phyloP scores from a whole-genome alignment of 192 early-diverging fungal genomes.

The Ramicandelaber brevisporus region DNA sequence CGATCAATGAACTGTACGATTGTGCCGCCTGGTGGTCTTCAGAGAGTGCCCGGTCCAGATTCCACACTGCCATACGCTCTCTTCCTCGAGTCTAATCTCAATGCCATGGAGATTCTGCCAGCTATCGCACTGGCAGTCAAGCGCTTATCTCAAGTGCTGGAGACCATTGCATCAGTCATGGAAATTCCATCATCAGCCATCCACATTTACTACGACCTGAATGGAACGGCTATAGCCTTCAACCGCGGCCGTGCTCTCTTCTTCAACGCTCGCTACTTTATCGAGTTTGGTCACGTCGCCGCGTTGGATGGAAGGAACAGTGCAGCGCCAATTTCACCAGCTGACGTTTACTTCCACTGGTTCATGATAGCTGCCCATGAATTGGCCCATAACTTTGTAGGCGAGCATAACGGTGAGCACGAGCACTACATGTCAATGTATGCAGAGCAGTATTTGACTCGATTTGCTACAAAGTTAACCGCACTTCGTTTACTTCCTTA shows the following conservation, averaged over 20 bases:
- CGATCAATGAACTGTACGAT: too few relatives aligned
- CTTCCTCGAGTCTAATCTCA: too few relatives aligned
- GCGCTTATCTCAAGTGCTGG: too few relatives aligned
- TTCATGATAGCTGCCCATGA: slow-evolving; percentile 67
- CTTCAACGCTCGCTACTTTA: slow-evolving; percentile 60
- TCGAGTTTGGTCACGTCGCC: slow-evolving; percentile 28
- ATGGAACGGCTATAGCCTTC: slow-evolving; percentile 51
- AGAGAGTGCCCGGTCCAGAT: too few relatives aligned
- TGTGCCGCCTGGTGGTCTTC: too few relatives aligned
- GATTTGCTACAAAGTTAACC: too few relatives aligned
- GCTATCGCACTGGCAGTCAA: too few relatives aligned
- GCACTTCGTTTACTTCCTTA: too few relatives aligned
- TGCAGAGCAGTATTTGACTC: slow-evolving; percentile 36
- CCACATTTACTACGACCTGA: slow-evolving; percentile 52
- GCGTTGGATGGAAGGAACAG: slow-evolving; percentile 9
- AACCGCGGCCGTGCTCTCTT: slow-evolving; percentile 49
- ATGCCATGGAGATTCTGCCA: too few relatives aligned
- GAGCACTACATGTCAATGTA: slow-evolving; percentile 64
- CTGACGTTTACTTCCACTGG: slow-evolving; percentile 40
- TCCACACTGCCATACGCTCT: too few relatives aligned
- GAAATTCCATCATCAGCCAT: slow-evolving; percentile 21
- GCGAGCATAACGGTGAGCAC: slow-evolving; percentile 39
- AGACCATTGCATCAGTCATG: too few relatives aligned
- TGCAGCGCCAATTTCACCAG: slow-evolving; percentile 1
- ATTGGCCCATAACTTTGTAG: slow-evolving; percentile 50